Percentiles rank a stretch among this genome's conserved stretches.
These are phyloP conservation scores for Elsinoe necatrix DNA, from an alignment of 2,329 filamentous ascomycete genomes.

Conservation along the genomic window DNA sequence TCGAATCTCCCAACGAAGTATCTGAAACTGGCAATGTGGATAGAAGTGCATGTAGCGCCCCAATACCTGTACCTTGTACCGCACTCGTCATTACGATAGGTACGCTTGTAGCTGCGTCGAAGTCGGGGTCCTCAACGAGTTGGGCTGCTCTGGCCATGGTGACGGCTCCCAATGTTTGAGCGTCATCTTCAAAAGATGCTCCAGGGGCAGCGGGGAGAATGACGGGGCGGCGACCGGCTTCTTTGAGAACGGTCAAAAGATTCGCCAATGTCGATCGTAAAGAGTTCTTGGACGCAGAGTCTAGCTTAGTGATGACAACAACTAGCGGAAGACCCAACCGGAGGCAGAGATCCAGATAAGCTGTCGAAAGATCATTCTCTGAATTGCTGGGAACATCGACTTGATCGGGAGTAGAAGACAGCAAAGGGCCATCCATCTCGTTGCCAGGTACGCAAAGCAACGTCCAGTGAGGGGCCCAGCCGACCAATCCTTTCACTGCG, in stretches of 20 bases:
- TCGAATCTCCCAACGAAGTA: conserved; percentile 25
- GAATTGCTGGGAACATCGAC: conserved; percentile 29
- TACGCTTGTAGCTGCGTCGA: conserved; percentile 47
- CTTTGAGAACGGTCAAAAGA: conserved; percentile 69
- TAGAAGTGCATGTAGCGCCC: conserved; percentile 72
- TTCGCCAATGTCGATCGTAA: conserved; percentile 63
- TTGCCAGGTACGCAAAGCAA: conserved; percentile 80
- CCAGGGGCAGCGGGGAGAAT: conserved; percentile 47
- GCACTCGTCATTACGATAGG: conserved; percentile 85
- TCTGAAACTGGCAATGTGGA: conserved; percentile 59
- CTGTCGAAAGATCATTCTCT: conserved; percentile 63
- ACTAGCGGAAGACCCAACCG: conserved; percentile 69
- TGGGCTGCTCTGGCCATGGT: conserved; percentile 53
- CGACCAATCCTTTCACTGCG: conserved; percentile 79
- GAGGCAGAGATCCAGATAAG: conserved; percentile 77
- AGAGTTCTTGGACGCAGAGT: conserved; percentile 66
- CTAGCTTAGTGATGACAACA: conserved; percentile 83
- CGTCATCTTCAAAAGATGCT: conserved; percentile 35
- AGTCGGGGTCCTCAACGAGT: conserved; percentile 45
- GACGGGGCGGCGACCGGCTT: conserved; percentile 61
- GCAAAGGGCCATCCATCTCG: conserved; percentile 45
- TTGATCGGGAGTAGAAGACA: conserved; percentile 1
- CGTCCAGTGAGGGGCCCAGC: conserved; percentile 93
- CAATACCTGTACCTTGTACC: conserved; percentile 74
- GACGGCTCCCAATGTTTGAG: conserved; percentile 48